Evolutionary conservation across 306 rosid species (phyloP).

Genomic region (Sophora flavescens): DNA sequence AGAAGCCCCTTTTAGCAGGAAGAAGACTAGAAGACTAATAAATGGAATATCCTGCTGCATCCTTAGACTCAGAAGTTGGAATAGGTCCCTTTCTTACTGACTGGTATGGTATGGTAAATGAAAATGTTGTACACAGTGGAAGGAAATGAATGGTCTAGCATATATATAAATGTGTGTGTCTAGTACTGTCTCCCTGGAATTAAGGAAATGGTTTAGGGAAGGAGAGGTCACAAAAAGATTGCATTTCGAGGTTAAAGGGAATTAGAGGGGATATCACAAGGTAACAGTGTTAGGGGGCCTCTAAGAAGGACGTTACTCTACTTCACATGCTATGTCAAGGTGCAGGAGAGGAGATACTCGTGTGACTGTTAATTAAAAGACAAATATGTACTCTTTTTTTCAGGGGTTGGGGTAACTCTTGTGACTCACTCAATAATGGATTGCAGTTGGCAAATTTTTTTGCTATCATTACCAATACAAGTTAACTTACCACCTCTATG

Average conservation of each 20-base stretch:
- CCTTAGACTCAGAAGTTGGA: constrained; percentile 15
- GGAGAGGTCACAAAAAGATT: neutral
- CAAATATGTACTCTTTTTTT: neutral
- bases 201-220: neutral
- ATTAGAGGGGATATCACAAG: constrained; percentile 55
- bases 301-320: constrained; percentile 43
- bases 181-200: neutral
- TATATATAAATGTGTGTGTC: constrained; percentile 26
- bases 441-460: constrained; percentile 20
- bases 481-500: neutral
- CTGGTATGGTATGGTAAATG: neutral
- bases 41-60: constrained; percentile 48
- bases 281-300: constrained; percentile 43
- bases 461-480: neutral
- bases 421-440: neutral
- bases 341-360: constrained; percentile 16
- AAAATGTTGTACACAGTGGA: neutral
- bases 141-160: neutral
- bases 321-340: constrained; percentile 51
- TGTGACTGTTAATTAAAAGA: constrained; percentile 31
- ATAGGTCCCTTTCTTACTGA: neutral
- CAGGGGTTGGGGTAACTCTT: too few species aligned
- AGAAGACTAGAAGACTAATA: constrained; percentile 39
- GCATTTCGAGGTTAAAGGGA: neutral
- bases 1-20: constrained; percentile 45